Evolutionary conservation across 2,329 filamentous ascomycete species (phyloP), one percentile per base, ranked within the genome.

Genomic region (Atkinsonella texensis): DNA sequence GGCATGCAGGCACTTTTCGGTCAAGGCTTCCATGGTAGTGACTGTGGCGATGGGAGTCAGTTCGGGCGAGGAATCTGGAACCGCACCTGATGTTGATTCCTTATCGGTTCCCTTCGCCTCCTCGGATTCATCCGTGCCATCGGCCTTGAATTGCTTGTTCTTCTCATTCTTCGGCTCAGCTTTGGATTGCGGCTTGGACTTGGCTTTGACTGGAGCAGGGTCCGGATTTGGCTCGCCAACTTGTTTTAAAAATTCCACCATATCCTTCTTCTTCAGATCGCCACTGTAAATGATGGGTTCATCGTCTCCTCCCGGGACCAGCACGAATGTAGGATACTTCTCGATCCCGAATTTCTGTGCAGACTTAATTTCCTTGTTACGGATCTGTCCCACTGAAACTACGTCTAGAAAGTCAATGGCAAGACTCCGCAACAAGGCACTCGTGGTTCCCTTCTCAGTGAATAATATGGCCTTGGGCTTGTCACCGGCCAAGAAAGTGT

Each of bases 381-480:
- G 81, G 51, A 95, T 78, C 68, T 97, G 91, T 9, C 82, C 91
- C 38, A 98, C 75, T 3, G 79, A 76, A 56, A 97, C 81, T 52
- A 81, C 80, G 38, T 84, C 89, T 28, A 93, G 75, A 68, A 91
- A 98, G 64, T 97, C 93, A 60, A 96, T 89, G 7, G 93, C 90
- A 50, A 97, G 68, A 54, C 89, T 84, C 66, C 86, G 87, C 57
- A 96, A 71, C 23, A 95, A 74, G 11, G 89, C 81, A 64, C 87
- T 91, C 0, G 87, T 91, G 6, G 85, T 84, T 20, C 89, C 89
- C 73, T 97, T 98, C 52, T 95, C 87, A 2, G 87, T 94, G 69
- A 98, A 97, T 3, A 98, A 73, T 35, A 98, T 81, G 0, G 87
- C 90, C 73, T 95, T 96, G 48, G 89, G 80, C 12, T 76, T 79